Conservation (phyloP, 352 stramenopile genomes). For the Phytophthora ohioensis region DNA sequence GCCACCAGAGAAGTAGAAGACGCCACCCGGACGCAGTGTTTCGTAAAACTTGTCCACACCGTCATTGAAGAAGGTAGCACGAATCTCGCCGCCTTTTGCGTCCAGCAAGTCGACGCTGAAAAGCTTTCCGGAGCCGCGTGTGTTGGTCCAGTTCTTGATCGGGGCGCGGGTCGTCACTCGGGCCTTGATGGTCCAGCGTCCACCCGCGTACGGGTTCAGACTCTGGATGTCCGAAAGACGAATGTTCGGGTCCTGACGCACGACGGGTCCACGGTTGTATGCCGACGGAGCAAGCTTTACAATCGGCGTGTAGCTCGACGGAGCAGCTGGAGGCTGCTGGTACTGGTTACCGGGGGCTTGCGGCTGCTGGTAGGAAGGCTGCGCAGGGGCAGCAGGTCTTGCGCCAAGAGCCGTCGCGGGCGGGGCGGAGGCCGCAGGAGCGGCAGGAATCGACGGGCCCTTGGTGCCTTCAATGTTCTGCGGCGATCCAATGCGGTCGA, state of each 20-base stretch:
- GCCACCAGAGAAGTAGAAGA: constrained; percentile 96
- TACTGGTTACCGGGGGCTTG: constrained; percentile 36
- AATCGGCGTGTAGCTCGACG: constrained; percentile 39
- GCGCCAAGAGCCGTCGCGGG: constrained; percentile 39
- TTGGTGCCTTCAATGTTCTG: constrained; percentile 82
- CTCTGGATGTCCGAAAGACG: constrained; percentile 86
- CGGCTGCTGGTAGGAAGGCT: constrained; percentile 51
- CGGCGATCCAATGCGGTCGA: constrained; percentile 79
- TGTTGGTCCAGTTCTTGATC: constrained; percentile 97
- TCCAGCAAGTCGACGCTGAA: constrained; percentile 98
- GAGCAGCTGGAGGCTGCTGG: constrained; percentile 35
- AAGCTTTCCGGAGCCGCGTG: constrained; percentile 95
- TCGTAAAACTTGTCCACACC: constrained; percentile 98
- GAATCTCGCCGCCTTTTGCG: constrained; percentile 95
- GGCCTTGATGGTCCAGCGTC: constrained; percentile 97
- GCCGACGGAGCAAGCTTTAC: constrained; percentile 41
- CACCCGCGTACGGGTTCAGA: constrained; percentile 95
- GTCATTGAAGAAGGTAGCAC: constrained; percentile 99
- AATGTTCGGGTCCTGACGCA: constrained; percentile 85
- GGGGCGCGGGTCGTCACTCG: constrained; percentile 93
- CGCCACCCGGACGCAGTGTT: constrained; percentile 81
- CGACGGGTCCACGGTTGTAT: constrained; percentile 82
- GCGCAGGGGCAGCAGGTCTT: constrained; percentile 32
- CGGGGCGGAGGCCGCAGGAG: constrained; percentile 32
- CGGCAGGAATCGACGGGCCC: constrained; percentile 38